Evolutionary conservation across 106 monocot species (phyloP).

Genomic region (Narthecium ossifragum): DNA sequence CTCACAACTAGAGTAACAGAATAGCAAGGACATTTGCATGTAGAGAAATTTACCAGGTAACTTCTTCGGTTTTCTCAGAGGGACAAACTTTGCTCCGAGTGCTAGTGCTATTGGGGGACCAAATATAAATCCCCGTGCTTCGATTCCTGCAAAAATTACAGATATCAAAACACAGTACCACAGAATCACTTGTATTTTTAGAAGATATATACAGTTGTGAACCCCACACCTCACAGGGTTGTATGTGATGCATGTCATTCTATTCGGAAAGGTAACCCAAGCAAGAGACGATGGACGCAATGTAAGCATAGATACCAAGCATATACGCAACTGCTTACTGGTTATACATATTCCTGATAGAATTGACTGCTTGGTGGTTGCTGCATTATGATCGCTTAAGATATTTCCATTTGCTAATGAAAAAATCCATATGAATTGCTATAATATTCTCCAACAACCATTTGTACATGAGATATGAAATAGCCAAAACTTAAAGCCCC

Average conservation of each 20-base stretch:
- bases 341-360: too few species aligned
- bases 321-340: too few species aligned
- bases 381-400: too few species aligned
- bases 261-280: background rate
- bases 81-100: slow-evolving; percentile 94
- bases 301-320: too few species aligned
- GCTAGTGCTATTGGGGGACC: slow-evolving; percentile 90
- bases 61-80: slow-evolving; percentile 90
- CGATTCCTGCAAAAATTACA: slow-evolving; percentile 52
- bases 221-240: background rate
- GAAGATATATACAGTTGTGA: background rate
- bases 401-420: too few species aligned
- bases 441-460: too few species aligned
- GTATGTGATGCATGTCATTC: background rate
- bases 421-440: too few species aligned
- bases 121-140: slow-evolving; percentile 97
- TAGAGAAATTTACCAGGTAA: slow-evolving; percentile 58
- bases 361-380: too few species aligned
- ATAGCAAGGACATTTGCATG: background rate
- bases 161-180: background rate
- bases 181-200: background rate
- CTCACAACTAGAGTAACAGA: background rate
- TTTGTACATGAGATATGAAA: too few species aligned
- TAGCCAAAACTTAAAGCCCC: too few species aligned
- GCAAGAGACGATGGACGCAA: too few species aligned